phyloP scores from a whole-genome alignment of 495 filamentous ascomycete genomes.

The Podospora fimiseda region DNA sequence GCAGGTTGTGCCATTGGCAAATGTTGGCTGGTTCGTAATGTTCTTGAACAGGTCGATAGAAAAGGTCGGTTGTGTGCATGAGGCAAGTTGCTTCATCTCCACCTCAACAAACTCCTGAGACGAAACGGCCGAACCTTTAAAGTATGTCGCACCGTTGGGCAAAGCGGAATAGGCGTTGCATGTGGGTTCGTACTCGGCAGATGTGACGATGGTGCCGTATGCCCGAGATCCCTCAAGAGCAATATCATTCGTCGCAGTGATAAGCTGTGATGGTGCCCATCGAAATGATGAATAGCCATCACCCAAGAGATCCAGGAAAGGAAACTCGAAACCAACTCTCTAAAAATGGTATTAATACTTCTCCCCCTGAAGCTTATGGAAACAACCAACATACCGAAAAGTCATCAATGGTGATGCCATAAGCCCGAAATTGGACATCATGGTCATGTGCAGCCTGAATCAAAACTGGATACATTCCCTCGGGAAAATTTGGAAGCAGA shows the following conservation, averaged over 20 bases:
- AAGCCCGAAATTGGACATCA: slow-evolving; percentile 31
- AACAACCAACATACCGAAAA: slow-evolving; percentile 30
- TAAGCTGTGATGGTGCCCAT: slow-evolving; percentile 35
- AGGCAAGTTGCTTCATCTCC: slow-evolving; percentile 17
- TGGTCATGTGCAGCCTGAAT: slow-evolving; percentile 41
- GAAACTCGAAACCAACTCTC: slow-evolving; percentile 42
- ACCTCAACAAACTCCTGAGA: slow-evolving; percentile 26
- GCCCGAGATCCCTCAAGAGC: slow-evolving; percentile 31
- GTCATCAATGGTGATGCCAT: slow-evolving; percentile 33
- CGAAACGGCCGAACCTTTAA: slow-evolving; percentile 18
- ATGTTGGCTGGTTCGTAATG: slow-evolving; percentile 40
- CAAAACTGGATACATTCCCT: slow-evolving; percentile 40
- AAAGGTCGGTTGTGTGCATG: slow-evolving; percentile 21
- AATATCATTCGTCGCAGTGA: slow-evolving; percentile 26
- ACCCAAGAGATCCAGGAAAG: slow-evolving; percentile 34
- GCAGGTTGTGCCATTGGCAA: slow-evolving; percentile 30
- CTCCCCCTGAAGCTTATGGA: not conserved
- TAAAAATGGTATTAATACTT: slow-evolving; percentile 13
- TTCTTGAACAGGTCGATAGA: slow-evolving; percentile 32
- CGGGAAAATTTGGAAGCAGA: slow-evolving; percentile 33
- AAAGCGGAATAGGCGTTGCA: slow-evolving; percentile 32
- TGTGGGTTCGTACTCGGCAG: slow-evolving; percentile 29
- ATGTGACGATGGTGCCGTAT: slow-evolving; percentile 35
- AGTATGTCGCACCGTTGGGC: slow-evolving; percentile 25
- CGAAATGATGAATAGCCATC: slow-evolving; percentile 35